Percentiles rank a stretch among this genome's conserved stretches.
Conservation (phyloP, 2,329 filamentous ascomycete species). For the Cordyceps cicadae region DNA sequence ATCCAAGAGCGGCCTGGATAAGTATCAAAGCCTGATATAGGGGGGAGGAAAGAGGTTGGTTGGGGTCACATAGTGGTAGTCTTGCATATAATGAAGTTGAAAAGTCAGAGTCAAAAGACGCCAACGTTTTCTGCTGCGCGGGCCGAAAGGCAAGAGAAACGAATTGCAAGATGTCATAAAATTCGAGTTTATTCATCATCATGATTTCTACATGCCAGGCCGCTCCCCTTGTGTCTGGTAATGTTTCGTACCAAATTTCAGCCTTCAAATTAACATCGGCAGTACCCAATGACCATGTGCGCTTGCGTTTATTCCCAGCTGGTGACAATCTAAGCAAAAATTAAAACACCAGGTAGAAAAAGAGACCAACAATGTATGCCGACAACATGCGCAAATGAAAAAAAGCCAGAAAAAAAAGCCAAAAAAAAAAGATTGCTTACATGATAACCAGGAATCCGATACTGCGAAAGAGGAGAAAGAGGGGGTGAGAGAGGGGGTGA, state of each 20-base stretch:
- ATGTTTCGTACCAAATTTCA: neutral
- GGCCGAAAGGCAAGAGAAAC: neutral
- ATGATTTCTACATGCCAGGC: neutral
- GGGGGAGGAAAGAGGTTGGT: neutral
- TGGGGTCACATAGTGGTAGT: neutral
- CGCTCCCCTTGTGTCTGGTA: neutral
- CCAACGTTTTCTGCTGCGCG: too few relatives aligned
- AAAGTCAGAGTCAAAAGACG: neutral
- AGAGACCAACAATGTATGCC: neutral
- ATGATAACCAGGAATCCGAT: neutral
- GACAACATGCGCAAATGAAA: neutral
- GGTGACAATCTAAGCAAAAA: neutral
- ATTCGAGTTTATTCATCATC: neutral
- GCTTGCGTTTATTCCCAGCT: neutral
- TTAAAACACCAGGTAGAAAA: neutral
- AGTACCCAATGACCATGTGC: neutral
- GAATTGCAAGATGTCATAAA: neutral
- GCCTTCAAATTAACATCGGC: neutral
- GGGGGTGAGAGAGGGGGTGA: neutral
- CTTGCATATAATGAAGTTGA: neutral
- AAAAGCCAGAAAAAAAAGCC: too few relatives aligned
- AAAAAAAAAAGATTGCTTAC: neutral
- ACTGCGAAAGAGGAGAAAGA: neutral
- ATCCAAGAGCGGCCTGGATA: constrained; percentile 51
- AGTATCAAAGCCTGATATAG: constrained; percentile 59